Evolutionary conservation across 352 stramenopile species (phyloP), one percentile per base, ranked within the genome.

Genomic region (Globisporangium radiosum): DNA sequence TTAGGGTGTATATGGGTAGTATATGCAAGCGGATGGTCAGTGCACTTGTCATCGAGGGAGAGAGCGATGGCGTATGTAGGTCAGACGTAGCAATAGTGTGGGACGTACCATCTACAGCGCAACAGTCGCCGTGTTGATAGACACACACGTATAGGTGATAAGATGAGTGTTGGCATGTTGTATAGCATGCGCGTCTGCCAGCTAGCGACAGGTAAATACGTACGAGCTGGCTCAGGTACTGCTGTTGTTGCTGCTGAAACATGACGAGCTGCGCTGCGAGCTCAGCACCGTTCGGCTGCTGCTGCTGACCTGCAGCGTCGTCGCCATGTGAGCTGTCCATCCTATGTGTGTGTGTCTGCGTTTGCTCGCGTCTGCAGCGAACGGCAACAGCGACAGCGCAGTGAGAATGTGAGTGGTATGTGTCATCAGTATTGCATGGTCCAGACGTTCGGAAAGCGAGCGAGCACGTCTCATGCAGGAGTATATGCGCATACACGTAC

Each of bases 221-320:
- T 25, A 84, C 74, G 48, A 84, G 59, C 45, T 84, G 74, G 47
- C 75, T 72, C 13, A 84, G 72, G 60, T 79, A 84, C 55, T 83
- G 74, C 62, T 84, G 72, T 38, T 83, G 74, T 68, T 84, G 74
- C 66, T 84, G 74, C 51, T 84, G 72, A 57, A 84, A 78, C 36
- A 84, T 63, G 57, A 74, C 74, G 17, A 84, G 70, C 52, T 84
- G 74, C 38, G 75, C 72, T 55, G 78, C 62, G 42, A 64, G 66
- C 25, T 84, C 75, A 5, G 72, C 62, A 19, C 61, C 52, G 55
- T 59, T 73, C 14, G 62, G 67, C 49, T 59, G 63, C 43, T 49
- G 62, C 39, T 47, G 59, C 54, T 17, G 50, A 10, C n/a, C 25
- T 10, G 40, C 59, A 57, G 54, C 33, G 60, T 49, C 42, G 54